Evolutionary conservation across 2,329 filamentous ascomycete genomes (phyloP).

Genomic region (Penicillium sp.): DNA sequence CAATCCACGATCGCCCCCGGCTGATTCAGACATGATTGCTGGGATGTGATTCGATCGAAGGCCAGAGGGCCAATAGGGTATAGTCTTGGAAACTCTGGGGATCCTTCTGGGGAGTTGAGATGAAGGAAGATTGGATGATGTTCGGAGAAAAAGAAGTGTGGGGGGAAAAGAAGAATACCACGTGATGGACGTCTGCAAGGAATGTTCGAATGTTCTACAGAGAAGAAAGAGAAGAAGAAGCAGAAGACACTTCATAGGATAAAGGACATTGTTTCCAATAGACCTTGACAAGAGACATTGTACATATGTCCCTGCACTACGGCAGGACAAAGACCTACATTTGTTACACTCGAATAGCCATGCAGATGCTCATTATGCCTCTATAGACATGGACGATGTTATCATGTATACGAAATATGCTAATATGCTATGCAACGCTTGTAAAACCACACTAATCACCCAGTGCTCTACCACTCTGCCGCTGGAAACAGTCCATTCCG

Average conservation of each 20-base stretch:
- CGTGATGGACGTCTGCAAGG: not conserved
- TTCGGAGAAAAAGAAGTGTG: not conserved
- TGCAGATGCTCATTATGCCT: not conserved
- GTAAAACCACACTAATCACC: not conserved
- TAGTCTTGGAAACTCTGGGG: not conserved
- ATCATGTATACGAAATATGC: slow-evolving; percentile 5
- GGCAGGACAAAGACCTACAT: not conserved
- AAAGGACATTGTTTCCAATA: not conserved
- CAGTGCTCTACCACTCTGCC: slow-evolving; percentile 40
- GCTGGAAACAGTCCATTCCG: slow-evolving; percentile 65
- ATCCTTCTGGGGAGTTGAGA: not conserved
- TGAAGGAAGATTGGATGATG: not conserved
- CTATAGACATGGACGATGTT: not conserved
- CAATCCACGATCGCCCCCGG: slow-evolving; percentile 1
- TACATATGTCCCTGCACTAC: not conserved
- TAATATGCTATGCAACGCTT: not conserved
- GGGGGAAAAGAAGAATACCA: not conserved
- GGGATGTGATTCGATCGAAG: slow-evolving; percentile 10
- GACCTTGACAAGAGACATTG: too few relatives aligned
- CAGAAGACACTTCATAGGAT: not conserved
- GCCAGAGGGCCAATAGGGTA: not conserved
- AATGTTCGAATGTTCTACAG: not conserved
- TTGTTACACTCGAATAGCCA: not conserved
- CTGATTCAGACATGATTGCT: slow-evolving; percentile 1
- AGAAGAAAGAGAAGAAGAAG: not conserved